phyloP scores from a whole-genome alignment of 169 alveolate genomes.

The Plasmodium cynomolgi region DNA sequence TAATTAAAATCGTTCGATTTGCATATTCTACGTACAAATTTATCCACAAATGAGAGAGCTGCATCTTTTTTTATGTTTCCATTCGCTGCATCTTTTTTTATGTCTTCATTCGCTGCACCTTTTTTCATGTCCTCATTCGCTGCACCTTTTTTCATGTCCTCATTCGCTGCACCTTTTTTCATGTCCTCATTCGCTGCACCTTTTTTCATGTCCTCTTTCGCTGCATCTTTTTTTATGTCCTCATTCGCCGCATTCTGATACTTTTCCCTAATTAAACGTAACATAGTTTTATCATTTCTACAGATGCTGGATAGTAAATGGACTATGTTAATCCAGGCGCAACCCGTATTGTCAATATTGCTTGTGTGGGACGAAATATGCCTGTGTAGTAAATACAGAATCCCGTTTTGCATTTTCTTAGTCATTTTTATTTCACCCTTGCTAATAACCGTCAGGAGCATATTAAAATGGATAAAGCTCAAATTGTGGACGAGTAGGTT shows the following conservation, averaged over 20 bases:
- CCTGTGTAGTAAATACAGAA: conserved; percentile 30
- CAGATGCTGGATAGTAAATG: conserved; percentile 26
- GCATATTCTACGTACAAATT: conserved; percentile 19
- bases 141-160: too few species aligned
- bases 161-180: too few species aligned
- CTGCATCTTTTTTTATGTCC: too few species aligned
- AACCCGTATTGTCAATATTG: conserved; percentile 40
- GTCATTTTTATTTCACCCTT: conserved; percentile 39
- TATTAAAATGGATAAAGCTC: conserved; percentile 50
- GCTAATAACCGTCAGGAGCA: conserved; percentile 45
- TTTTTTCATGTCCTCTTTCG: too few species aligned
- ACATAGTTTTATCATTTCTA: conserved; percentile 12
- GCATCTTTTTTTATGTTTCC: too few species aligned
- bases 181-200: too few species aligned
- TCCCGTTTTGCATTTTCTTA: conserved; percentile 24
- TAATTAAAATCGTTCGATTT: not conserved
- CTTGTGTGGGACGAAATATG: not conserved
- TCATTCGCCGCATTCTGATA: not conserved
- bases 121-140: too few species aligned
- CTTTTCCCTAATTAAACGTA: conserved; percentile 17
- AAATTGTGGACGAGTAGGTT: conserved; percentile 3
- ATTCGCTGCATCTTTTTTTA: too few species aligned
- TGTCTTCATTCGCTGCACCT: not conserved
- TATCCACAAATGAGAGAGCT: conserved; percentile 6
- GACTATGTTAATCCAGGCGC: conserved; percentile 58